Evolutionary conservation across 2,329 filamentous ascomycete genomes (phyloP), one percentile per base, ranked within the genome.

Genomic region (Ceratocystis diversiconidia): DNA sequence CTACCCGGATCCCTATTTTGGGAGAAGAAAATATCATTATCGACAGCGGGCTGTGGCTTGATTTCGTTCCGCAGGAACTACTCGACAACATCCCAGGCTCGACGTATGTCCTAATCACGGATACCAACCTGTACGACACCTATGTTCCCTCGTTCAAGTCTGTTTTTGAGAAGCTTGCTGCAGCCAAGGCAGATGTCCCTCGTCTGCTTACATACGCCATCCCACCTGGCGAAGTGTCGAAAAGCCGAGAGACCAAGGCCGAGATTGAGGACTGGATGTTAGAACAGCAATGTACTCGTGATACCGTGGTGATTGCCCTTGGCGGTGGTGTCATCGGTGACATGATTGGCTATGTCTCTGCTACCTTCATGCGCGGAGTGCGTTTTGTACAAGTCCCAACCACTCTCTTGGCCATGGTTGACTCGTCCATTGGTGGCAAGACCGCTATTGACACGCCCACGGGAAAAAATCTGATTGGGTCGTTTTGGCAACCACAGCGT

Each of bases 201-300:
- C 86, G 92, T 52, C 83, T 99, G 32, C 83, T 99, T 69, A 88
- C 88, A 61, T 94, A 96, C 75, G 81, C 85, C 70, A 91, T 96
- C 68, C 86, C 91, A 1, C 94, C 94, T 0, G 94, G 94, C 67
- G 94, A 99, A 78, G 89, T 85, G 67, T 96, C 92, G 64, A 99
- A 99, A 76, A 90, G 89, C 70, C 85, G 94, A 69, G 87, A 91
- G 74, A 96, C 92, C 63, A 97, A 97, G 76, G 92, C 88, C 59
- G 88, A 92, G 71, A 92, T 99, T 64, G 94, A 99, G 75, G 94
- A 99, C 76, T 99, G 94, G 94, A 87, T 99, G 84, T 80, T 97
- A 67, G 84, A 85, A 70, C 85, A 96, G 71, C 86, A 87, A 86
- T 99, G 94, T 78, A 95, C 92, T 30, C 83, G 94, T 70, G 94